Base-by-base conservation (phyloP, 2,329 filamentous ascomycete species). In the Trichoderma asperellum region DNA sequence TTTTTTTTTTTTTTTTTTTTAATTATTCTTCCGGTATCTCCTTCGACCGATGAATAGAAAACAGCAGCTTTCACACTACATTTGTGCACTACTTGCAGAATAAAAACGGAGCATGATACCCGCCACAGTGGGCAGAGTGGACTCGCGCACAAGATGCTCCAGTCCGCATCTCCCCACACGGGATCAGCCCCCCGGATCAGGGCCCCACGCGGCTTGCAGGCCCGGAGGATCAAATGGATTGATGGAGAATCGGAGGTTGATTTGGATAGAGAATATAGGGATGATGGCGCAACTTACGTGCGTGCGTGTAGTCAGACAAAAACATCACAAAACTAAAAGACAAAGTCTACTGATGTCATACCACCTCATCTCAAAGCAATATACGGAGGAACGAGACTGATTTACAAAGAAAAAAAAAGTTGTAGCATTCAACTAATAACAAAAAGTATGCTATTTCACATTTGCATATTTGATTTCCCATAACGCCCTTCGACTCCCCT, bases 81-180 rank as follows among this genome's bases (percentile, higher is more conserved):
- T 24, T 24, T 24, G 24, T 24, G 24, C 24, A 24, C 2, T 11
- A 58, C 5, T 14, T 49, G 47, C 21, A 49, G 10, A 35, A 43
- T 40, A 58, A 24, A 58, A 35, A 58, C 34, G 21, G n/a, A 21
- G 27, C 34, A 14, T 4, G 6, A 18, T 35, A 24, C 12, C 18
- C 35, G 52, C 62, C 53, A 47, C 53, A 65, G 63, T 67, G 63
- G 63, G 16, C 55, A 64, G 24, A 64, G 61, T 64, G 61, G 61
- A 27, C 35, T 64, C 40, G 14, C 11, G 24, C 35, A 57, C 27
- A 27, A n/a, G 32, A n/a, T 18, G 24, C 53, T 24, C 27, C 29
- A n/a, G 24, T 34, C 55, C 32, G 55, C 2, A 21, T 21, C 62
- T 59, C 63, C 63, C 63, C 63, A 67, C 63, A 63, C 37, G 55